A percentile compares a stretch with the other conserved stretches of the same genome.
These are phyloP conservation scores for Echinochloa phyllopogon DNA, from an alignment of 176 grass and related monocot species.

Conservation along the genomic window DNA sequence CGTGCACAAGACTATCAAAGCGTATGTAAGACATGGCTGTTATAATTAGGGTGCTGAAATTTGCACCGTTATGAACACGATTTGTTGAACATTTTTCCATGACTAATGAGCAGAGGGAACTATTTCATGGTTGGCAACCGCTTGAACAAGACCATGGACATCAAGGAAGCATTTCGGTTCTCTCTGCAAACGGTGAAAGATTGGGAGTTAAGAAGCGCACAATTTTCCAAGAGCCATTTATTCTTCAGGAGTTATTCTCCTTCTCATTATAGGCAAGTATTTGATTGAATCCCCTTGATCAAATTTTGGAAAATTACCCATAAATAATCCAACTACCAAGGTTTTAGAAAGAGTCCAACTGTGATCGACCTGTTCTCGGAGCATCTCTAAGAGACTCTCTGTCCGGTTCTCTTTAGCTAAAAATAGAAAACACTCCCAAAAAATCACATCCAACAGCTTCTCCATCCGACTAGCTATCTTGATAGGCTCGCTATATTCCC, in stretches of 20 bases:
- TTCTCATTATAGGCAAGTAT: slow-evolving; percentile 39
- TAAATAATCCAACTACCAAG: no score
- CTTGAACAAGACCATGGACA: slow-evolving; percentile 37
- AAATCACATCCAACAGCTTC: no score
- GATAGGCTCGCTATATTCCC: no score
- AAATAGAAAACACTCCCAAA: no score
- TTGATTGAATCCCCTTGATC: no score
- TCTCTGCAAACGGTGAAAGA: slow-evolving; percentile 37
- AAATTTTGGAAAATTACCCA: no score
- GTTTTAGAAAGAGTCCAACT: no score
- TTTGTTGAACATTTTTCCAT: background rate
- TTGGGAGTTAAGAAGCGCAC: slow-evolving; percentile 14
- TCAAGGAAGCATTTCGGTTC: slow-evolving; percentile 42
- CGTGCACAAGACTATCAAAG: slow-evolving; percentile 39
- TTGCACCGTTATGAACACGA: background rate
- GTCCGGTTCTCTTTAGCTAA: no score
- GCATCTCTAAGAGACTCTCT: no score
- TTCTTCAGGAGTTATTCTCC: slow-evolving; percentile 55
- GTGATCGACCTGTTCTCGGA: no score
- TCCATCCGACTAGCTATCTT: no score
- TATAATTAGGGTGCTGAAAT: background rate
- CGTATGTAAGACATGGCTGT: background rate
- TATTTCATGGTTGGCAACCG: slow-evolving; percentile 48
- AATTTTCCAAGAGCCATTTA: background rate
- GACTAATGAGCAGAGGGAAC: slow-evolving; percentile 41